Percentiles rank a stretch among this genome's conserved stretches.
These are phyloP conservation scores for baker's yeast (Saccharomyces cerevisiae) DNA, from an alignment of 805 yeast genomes.

Conservation along the genomic window DNA sequence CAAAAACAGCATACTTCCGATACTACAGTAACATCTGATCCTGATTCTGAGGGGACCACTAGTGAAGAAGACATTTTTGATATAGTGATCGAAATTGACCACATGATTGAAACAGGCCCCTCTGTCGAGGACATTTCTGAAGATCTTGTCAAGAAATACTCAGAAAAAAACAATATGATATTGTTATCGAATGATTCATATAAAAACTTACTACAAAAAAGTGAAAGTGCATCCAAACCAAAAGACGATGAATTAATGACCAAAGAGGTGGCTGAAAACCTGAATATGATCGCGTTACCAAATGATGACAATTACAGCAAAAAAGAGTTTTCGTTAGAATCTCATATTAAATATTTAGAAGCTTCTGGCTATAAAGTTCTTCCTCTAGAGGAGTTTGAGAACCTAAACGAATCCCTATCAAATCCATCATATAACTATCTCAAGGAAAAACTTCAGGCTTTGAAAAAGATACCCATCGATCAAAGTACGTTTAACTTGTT, in stretches of 20 bases:
- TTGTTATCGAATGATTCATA: neutral
- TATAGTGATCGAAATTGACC: neutral
- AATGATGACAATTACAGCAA: conserved; percentile 2
- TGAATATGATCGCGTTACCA: conserved; percentile 15
- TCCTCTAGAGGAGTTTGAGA: conserved; percentile 3
- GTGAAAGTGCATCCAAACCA: neutral
- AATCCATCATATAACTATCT: conserved; percentile 10
- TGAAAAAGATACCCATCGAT: neutral
- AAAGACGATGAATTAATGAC: conserved; percentile 4
- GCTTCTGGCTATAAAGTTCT: conserved; percentile 6
- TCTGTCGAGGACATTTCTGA: neutral
- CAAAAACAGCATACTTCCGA: neutral
- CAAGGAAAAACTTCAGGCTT: neutral
- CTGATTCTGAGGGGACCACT: neutral
- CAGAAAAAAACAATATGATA: neutral
- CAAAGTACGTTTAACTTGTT: conserved; percentile 1
- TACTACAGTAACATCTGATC: neutral
- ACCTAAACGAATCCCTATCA: conserved; percentile 10
- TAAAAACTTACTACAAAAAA: neutral
- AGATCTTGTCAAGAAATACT: neutral
- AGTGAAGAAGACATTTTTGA: neutral
- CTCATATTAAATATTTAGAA: conserved; percentile 3
- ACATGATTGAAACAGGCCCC: neutral
- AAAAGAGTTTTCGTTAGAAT: conserved; percentile 2
- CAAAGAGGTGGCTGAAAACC: conserved; percentile 3